These are phyloP conservation scores for Henckelia pumila DNA, from an alignment of 257 asterid species.

Conservation along the genomic window DNA sequence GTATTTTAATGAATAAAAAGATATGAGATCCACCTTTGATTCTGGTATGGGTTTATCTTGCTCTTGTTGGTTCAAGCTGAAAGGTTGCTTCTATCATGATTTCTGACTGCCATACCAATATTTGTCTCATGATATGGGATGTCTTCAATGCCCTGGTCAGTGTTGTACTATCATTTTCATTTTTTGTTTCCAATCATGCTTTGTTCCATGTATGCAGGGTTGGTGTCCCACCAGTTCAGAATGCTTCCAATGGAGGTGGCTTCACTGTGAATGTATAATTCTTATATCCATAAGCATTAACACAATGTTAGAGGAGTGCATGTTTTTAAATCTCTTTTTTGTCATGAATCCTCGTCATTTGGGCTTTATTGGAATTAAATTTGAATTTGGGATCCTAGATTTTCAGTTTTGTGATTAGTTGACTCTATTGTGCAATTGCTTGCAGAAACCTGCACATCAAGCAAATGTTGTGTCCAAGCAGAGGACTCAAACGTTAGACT, in stretches of 20 bases:
- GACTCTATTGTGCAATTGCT: constrained; percentile 1
- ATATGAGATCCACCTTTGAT: constrained; percentile 17
- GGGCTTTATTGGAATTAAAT: neutral
- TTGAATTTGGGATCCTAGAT: neutral
- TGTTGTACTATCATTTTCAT: constrained; percentile 8
- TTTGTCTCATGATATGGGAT: constrained; percentile 17
- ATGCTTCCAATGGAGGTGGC: constrained; percentile 47
- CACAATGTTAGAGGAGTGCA: neutral
- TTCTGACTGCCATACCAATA: constrained; percentile 22
- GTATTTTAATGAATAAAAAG: constrained; percentile 13
- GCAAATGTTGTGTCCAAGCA: constrained; percentile 39
- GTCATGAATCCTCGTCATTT: neutral
- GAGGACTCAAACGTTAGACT: constrained; percentile 76
- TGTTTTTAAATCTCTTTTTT: neutral
- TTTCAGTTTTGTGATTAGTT: neutral
- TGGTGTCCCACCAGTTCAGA: constrained; percentile 38
- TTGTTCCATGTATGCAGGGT: constrained; percentile 51
- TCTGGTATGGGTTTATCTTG: constrained; percentile 29
- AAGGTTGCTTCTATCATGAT: constrained; percentile 17
- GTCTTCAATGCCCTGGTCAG: constrained; percentile 21
- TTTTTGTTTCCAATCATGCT: constrained; percentile 29
- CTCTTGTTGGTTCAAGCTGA: constrained; percentile 23
- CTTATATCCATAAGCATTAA: neutral
- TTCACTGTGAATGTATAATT: constrained; percentile 51
- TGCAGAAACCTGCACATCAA: constrained; percentile 51